These are phyloP conservation scores for Globisporangium cylindrosporum DNA, from an alignment of 352 stramenopile species.

Conservation along the genomic window DNA sequence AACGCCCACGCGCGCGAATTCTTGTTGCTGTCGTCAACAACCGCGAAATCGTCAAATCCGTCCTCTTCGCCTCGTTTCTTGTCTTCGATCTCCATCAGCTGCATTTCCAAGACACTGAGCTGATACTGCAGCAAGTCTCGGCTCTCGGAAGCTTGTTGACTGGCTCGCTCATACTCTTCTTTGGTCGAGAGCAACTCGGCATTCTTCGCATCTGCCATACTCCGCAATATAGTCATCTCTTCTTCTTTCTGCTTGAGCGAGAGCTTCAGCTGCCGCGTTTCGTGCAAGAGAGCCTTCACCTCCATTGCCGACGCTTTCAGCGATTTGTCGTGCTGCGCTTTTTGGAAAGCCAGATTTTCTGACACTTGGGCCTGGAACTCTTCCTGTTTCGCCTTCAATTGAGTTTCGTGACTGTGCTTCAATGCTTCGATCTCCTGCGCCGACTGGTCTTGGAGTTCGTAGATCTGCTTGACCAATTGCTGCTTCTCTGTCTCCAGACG, in stretches of 20 bases:
- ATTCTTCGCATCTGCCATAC: not conserved
- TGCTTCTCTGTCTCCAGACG: slow-evolving; percentile 6
- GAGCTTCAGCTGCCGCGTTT: slow-evolving; percentile 16
- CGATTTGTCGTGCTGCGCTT: slow-evolving; percentile 8
- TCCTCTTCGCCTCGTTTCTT: slow-evolving; percentile 4
- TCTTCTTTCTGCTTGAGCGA: slow-evolving; percentile 11
- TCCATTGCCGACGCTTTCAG: slow-evolving; percentile 17
- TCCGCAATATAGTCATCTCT: not conserved
- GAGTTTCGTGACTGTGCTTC: not conserved
- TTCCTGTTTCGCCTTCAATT: not conserved
- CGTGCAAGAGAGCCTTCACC: slow-evolving; percentile 16
- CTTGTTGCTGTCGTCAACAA: not conserved
- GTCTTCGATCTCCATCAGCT: slow-evolving; percentile 20
- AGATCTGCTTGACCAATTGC: not conserved
- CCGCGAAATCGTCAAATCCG: slow-evolving; percentile 7
- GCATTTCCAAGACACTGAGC: slow-evolving; percentile 13
- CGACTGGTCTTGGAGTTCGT: not conserved
- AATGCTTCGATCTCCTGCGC: slow-evolving; percentile 2
- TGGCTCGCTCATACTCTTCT: not conserved
- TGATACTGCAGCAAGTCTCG: not conserved
- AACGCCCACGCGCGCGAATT: slow-evolving; percentile 15
- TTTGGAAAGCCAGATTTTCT: not conserved
- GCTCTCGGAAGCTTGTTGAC: not conserved
- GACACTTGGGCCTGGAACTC: not conserved
- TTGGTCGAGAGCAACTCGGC: not conserved